Percentiles rank a stretch among this genome's conserved stretches.
phyloP scores from a whole-genome alignment of 306 rosid species.

The Clitoria ternatea region DNA sequence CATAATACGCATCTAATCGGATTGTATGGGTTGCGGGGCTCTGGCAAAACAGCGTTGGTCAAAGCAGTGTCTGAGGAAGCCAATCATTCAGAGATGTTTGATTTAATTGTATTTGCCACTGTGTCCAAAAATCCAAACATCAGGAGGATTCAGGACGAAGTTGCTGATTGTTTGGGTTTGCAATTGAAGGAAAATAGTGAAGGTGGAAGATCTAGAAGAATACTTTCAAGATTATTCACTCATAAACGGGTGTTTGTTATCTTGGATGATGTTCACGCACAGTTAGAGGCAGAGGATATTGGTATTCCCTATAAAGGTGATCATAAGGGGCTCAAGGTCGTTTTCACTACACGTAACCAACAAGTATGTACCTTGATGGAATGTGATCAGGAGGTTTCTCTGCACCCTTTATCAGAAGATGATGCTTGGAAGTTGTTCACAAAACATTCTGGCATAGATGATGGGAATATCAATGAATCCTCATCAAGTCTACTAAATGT shows the following conservation, averaged over 20 bases:
- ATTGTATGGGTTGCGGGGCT: not conserved
- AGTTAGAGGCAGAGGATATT: not conserved
- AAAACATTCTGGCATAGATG: too few relatives aligned
- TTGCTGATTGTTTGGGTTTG: not conserved
- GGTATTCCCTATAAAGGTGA: conserved; percentile 20
- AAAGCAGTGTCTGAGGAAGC: not conserved
- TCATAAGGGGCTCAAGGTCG: conserved; percentile 9
- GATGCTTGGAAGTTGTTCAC: conserved; percentile 26
- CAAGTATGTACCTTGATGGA: conserved; percentile 4
- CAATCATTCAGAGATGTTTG: not conserved
- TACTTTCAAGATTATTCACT: not conserved
- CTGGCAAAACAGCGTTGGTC: not conserved
- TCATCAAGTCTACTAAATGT: too few relatives aligned
- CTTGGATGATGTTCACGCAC: conserved; percentile 1
- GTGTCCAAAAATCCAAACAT: not conserved
- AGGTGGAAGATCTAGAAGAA: not conserved
- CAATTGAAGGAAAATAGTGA: not conserved
- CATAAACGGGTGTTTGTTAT: not conserved
- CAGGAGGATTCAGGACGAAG: not conserved
- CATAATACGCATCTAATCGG: not conserved
- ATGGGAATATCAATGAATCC: too few relatives aligned
- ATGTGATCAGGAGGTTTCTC: not conserved
- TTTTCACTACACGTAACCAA: not conserved
- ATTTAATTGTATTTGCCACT: not conserved
- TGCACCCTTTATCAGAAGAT: not conserved